These are phyloP conservation scores for Chlamydomonas incerta DNA, from an alignment of 139 green algal genomes.

Conservation along the genomic window DNA sequence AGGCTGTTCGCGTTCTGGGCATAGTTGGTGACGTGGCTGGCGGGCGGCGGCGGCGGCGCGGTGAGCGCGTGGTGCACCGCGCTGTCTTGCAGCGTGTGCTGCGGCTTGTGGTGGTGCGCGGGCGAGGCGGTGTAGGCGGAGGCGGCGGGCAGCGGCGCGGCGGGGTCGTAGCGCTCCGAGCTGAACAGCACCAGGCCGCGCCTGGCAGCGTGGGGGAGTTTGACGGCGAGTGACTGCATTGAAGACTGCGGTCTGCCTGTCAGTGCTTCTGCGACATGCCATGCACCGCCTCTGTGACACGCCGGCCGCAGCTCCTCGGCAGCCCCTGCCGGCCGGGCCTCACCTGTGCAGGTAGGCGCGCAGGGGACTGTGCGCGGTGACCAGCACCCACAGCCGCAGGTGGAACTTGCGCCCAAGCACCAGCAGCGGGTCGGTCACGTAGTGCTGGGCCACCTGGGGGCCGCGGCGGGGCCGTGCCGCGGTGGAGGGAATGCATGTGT, in stretches of 20 bases:
- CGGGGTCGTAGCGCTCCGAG: conserved; percentile 54
- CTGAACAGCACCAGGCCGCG: conserved; percentile 66
- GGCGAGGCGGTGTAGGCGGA: neutral
- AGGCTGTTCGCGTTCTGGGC: conserved; percentile 59
- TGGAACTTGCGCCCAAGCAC: conserved; percentile 68
- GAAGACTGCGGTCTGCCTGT: no score
- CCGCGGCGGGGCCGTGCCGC: no score
- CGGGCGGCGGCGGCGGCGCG: conserved; percentile 14
- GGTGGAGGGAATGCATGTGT: no score
- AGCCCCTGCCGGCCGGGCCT: neutral
- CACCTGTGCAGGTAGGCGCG: conserved; percentile 61
- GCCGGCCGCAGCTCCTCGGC: no score
- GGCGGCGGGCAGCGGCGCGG: neutral
- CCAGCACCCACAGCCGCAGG: conserved; percentile 68
- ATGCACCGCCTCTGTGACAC: no score
- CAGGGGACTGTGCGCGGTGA: conserved; percentile 56
- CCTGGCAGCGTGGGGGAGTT: no score
- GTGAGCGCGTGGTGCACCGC: neutral
- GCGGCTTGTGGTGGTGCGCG: no score
- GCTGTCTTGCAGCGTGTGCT: neutral
- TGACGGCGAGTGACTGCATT: no score
- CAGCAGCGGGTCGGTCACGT: conserved; percentile 58
- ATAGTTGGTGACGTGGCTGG: conserved; percentile 68
- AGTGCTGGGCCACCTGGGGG: conserved; percentile 65
- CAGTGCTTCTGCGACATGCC: no score